Conservation (phyloP, 345 rosid species). For the Cardamine chenopodiifolia region DNA sequence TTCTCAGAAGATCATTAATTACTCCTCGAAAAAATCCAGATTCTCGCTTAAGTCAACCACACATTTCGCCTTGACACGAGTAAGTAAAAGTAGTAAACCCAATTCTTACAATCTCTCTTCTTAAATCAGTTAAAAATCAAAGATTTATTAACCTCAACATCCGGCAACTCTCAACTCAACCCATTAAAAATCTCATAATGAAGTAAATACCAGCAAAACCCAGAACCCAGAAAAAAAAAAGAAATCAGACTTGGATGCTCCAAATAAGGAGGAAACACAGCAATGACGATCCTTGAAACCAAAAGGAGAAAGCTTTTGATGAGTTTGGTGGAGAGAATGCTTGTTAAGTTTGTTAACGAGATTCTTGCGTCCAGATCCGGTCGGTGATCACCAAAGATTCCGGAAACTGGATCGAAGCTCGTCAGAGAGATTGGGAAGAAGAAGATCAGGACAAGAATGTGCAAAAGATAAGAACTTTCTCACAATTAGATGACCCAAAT, state of each 20-base stretch:
- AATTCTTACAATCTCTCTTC: constrained; percentile 9
- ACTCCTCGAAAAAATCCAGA: constrained; percentile 34
- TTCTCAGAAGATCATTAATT: constrained; percentile 30
- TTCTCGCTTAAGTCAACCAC: constrained; percentile 36
- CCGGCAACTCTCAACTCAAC: not conserved
- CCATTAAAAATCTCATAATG: not conserved
- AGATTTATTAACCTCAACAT: not conserved
- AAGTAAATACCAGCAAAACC: not conserved
- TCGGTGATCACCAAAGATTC: constrained; percentile 21
- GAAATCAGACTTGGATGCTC: not conserved
- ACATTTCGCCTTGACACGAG: constrained; percentile 8
- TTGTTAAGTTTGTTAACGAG: not conserved
- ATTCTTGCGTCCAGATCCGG: constrained; percentile 36
- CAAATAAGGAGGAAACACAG: not conserved
- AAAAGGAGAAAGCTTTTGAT: constrained; percentile 30
- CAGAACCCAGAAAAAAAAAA: not conserved
- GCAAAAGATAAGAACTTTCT: constrained; percentile 33
- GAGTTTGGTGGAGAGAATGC: constrained; percentile 11
- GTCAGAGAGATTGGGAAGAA: constrained; percentile 33
- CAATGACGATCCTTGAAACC: constrained; percentile 32
- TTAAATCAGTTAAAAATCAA: not conserved
- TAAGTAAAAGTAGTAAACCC: not conserved
- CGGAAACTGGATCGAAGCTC: constrained; percentile 33
- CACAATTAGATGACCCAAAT: not conserved
- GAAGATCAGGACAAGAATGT: constrained; percentile 37